Evolutionary conservation across 2,329 filamentous ascomycete genomes (phyloP), one percentile per base, ranked within the genome.

Genomic region (Colletotrichum plurivorum): DNA sequence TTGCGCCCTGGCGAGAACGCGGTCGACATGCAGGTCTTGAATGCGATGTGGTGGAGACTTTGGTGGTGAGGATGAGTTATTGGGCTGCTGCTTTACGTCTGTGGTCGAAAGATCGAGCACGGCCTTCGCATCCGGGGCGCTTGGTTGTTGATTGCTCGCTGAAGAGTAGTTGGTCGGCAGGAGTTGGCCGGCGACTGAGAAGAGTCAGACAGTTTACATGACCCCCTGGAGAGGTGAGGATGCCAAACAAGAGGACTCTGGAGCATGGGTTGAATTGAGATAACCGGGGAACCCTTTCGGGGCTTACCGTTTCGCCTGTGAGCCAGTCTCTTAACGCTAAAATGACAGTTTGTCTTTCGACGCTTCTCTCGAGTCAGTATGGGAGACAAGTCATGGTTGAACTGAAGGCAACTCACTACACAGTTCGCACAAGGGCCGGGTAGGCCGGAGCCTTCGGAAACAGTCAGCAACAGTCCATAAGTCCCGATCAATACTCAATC

Each of bases 381-480:
- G 31, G 7, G n/a, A 10, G n/a, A 27, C 15, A 36, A 5, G 5
- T 16, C 6, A 1, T 49, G 1, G 22, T 48, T 12, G 55, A 54
- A 36, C 16, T 41, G n/a, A 25, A 12, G 46, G 27, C 9, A 13
- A 20, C 71, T 67, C 67, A 77, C 77, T 41, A 76, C 48, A 49
- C 77, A 79, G 63, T 75, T 75, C 15, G 71, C 70, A 67, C 78
- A 79, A 22, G 75, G 73, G 3, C 72, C 74, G 16, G 75, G 74
- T 31, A 66, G 56, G 10, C 72, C 73, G 1, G 56, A 53, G 39
- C 69, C 69, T 71, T 13, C 20, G 13, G 41, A n/a, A 10, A 9
- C 5, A 53, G 20, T 71, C 27, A 3, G 36, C 41, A n/a, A 55
- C 13, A 16, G 7, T 63, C 31, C 64, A 57, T n/a, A 20, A 25